A percentile compares a stretch with the other conserved stretches of the same genome.
Evolutionary conservation across 2,329 filamentous ascomycete genomes (phyloP).

Genomic region (Neonectria neomacrospora): DNA sequence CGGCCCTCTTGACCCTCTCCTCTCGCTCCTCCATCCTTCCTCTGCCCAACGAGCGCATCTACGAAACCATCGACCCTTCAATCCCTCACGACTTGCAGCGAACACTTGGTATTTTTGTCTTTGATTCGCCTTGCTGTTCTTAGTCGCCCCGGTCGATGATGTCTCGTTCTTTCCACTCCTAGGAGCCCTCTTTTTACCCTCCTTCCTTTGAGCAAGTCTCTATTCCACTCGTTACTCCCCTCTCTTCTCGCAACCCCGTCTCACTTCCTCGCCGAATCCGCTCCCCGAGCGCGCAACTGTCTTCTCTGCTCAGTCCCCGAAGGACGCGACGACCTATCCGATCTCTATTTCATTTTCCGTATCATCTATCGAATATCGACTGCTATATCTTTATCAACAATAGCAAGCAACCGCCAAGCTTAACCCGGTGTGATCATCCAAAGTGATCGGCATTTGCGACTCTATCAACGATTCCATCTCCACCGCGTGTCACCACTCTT

Average conservation of each 20-base stretch:
- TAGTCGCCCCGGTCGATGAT: constrained; percentile 50
- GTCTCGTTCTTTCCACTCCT: constrained; percentile 48
- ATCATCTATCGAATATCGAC: constrained; percentile 27
- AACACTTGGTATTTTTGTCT: constrained; percentile 28
- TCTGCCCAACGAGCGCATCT: constrained; percentile 38
- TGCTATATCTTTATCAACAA: constrained; percentile 29
- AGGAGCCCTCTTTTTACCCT: constrained; percentile 41
- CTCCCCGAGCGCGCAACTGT: constrained; percentile 12
- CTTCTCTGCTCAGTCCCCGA: constrained; percentile 13
- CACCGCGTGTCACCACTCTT: constrained; percentile 11
- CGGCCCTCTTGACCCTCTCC: constrained; percentile 39
- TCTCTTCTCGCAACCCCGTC: constrained; percentile 29
- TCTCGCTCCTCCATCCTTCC: constrained; percentile 44
- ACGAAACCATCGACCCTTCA: constrained; percentile 35
- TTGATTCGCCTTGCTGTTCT: constrained; percentile 35
- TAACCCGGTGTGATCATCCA: constrained; percentile 35
- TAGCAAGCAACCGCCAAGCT: constrained; percentile 28
- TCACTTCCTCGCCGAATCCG: constrained; percentile 31
- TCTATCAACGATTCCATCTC: constrained; percentile 23
- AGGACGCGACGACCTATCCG: constrained; percentile 18
- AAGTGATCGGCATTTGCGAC: constrained; percentile 40
- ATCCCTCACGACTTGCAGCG: constrained; percentile 33
- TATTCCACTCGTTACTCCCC: constrained; percentile 56
- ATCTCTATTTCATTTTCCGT: constrained; percentile 19
- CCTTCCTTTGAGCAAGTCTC: constrained; percentile 59